A percentile compares a stretch with the other conserved stretches of the same genome.
These are phyloP conservation scores for Calvatia gigantea DNA, from an alignment of 768 basidiomycete genomes.

Conservation along the genomic window DNA sequence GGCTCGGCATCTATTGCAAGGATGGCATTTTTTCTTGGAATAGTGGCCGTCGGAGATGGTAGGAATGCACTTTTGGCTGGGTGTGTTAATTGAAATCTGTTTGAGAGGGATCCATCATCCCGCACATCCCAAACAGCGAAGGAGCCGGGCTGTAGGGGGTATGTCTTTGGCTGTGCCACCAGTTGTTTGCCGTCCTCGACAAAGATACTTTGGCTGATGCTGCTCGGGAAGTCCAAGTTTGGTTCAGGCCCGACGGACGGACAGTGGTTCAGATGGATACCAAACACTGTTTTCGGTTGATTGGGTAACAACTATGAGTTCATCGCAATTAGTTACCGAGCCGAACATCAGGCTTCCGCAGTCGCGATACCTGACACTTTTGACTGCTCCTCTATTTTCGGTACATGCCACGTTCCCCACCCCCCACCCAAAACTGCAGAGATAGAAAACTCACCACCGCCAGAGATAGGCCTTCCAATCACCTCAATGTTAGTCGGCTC, in stretches of 20 bases:
- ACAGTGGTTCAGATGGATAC: constrained; percentile 35
- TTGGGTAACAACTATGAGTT: constrained; percentile 33
- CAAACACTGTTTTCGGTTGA: constrained; percentile 39
- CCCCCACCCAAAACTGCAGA: constrained; percentile 35
- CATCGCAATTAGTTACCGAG: constrained; percentile 10
- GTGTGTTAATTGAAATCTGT: constrained; percentile 31
- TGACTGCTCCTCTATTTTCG: constrained; percentile 40
- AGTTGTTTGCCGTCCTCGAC: constrained; percentile 40
- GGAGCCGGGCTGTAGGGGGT: constrained; percentile 45
- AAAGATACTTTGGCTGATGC: constrained; percentile 44
- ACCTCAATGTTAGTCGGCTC: constrained; percentile 37
- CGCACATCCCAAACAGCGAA: constrained; percentile 48
- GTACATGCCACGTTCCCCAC: constrained; percentile 30
- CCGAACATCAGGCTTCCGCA: neutral
- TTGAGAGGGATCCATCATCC: constrained; percentile 40
- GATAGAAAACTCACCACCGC: constrained; percentile 49
- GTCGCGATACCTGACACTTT: constrained; percentile 34
- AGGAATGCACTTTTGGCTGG: constrained; percentile 36
- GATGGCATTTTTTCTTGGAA: constrained; percentile 29
- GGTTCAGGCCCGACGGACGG: constrained; percentile 42
- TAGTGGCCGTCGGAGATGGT: constrained; percentile 47
- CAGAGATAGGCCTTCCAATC: constrained; percentile 40
- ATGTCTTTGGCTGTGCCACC: constrained; percentile 46
- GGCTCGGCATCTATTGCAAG: constrained; percentile 37
- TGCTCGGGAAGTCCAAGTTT: constrained; percentile 46